These are phyloP conservation scores for Quercus dentata DNA, from an alignment of 306 rosid genomes.

Conservation along the genomic window DNA sequence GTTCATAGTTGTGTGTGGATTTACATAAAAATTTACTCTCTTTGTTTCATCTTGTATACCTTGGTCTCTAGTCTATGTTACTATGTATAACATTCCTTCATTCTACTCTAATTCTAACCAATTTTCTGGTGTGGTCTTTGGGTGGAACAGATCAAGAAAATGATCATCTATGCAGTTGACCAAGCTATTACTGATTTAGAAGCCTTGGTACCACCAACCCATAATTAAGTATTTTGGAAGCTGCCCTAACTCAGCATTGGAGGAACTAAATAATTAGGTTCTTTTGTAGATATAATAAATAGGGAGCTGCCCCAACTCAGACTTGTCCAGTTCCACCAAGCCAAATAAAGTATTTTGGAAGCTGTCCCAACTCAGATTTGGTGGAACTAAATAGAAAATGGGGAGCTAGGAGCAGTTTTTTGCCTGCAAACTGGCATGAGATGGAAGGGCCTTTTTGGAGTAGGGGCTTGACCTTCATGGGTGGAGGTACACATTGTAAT, in stretches of 20 bases:
- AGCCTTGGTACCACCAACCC: slow-evolving; percentile 13
- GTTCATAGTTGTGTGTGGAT: neutral
- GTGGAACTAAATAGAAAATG: too few relatives aligned
- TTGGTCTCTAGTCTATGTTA: neutral
- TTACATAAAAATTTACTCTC: neutral
- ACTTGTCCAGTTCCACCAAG: too few relatives aligned
- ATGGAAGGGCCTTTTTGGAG: too few relatives aligned
- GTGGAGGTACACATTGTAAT: too few relatives aligned
- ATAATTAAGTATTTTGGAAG: neutral
- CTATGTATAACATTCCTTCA: neutral
- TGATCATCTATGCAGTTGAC: slow-evolving; percentile 65
- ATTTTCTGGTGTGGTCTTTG: neutral
- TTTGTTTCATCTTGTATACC: neutral
- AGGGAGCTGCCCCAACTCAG: too few relatives aligned
- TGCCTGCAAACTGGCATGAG: too few relatives aligned
- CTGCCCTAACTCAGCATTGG: neutral
- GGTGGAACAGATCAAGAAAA: slow-evolving; percentile 70
- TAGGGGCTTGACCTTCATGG: too few relatives aligned
- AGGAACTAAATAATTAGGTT: too few relatives aligned
- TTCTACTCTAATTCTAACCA: slow-evolving; percentile 1
- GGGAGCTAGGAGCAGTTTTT: too few relatives aligned
- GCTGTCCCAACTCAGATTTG: too few relatives aligned
- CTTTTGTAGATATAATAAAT: too few relatives aligned
- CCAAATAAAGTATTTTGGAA: too few relatives aligned
- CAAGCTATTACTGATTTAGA: slow-evolving; percentile 51